Evolutionary conservation across 192 early-diverging fungal species (phyloP).

Genomic region (Entomortierella parvispora): DNA sequence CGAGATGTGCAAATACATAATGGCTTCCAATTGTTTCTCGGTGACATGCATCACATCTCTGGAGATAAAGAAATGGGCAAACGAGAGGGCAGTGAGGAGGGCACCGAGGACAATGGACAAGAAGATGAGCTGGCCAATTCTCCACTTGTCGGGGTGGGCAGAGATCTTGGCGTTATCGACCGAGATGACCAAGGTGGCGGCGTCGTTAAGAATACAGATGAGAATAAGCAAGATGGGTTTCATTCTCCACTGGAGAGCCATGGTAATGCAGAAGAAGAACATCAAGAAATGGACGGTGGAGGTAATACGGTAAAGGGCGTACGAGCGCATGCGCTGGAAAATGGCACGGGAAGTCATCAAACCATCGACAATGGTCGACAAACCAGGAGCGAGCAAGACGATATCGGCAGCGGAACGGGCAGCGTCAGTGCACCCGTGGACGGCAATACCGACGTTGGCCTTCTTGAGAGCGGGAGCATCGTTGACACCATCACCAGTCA

Average conservation of each 20-base stretch:
- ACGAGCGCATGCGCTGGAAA: constrained; percentile 95
- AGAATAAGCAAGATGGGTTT: constrained; percentile 84
- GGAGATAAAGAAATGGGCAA: constrained; percentile 87
- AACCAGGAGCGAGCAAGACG: constrained; percentile 87
- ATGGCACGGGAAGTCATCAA: constrained; percentile 90
- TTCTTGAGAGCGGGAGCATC: constrained; percentile 99
- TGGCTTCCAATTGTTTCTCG: constrained; percentile 76
- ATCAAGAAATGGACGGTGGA: constrained; percentile 96
- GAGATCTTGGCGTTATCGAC: constrained; percentile 96
- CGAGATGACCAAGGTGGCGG: constrained; percentile 91
- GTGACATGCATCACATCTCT: constrained; percentile 69
- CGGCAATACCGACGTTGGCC: constrained; percentile 97
- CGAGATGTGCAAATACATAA: constrained; percentile 95
- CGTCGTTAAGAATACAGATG: constrained; percentile 92
- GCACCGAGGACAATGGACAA: constrained; percentile 81
- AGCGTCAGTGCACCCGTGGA: constrained; percentile 94
- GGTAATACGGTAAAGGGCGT: constrained; percentile 94
- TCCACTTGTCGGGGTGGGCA: constrained; percentile 91
- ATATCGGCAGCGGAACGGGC: constrained; percentile 96
- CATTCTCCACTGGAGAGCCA: constrained; percentile 85
- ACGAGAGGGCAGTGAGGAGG: constrained; percentile 80
- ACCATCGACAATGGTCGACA: constrained; percentile 94
- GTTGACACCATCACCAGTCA: constrained; percentile 98
- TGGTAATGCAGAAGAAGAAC: constrained; percentile 93
- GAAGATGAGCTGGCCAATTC: constrained; percentile 91